These are phyloP conservation scores for Picea sitchensis DNA, from an alignment of 75 land plant species.

Conservation along the genomic window DNA sequence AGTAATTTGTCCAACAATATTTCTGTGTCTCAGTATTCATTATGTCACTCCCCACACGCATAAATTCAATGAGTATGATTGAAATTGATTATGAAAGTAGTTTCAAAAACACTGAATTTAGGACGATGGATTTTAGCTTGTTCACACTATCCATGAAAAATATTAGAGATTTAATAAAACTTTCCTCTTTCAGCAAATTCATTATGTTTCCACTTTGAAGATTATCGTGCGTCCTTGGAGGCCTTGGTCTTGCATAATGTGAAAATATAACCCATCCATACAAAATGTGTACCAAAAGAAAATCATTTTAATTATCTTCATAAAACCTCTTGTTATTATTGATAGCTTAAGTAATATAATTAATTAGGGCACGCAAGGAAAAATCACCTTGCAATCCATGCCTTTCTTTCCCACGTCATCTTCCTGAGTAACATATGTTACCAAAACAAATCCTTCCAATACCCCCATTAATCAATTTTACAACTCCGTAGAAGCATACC, in stretches of 20 bases:
- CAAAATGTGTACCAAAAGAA: slow-evolving; percentile 29
- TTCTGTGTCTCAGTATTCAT: too few species aligned
- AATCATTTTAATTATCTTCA: neutral
- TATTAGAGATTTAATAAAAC: too few species aligned
- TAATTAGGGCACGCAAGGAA: neutral
- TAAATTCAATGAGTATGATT: too few species aligned
- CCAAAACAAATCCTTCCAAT: slow-evolving; percentile 67
- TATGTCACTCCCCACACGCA: too few species aligned
- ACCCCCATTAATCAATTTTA: slow-evolving; percentile 37
- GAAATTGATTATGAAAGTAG: too few species aligned
- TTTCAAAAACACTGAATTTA: too few species aligned
- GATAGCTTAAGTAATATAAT: neutral
- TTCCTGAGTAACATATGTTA: slow-evolving; percentile 45
- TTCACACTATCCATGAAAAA: too few species aligned
- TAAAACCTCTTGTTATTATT: neutral
- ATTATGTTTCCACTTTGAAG: neutral
- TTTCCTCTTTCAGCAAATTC: too few species aligned
- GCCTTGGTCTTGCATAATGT: slow-evolving; percentile 48
- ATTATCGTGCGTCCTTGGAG: slow-evolving; percentile 8
- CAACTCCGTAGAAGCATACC: slow-evolving; percentile 38
- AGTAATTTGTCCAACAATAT: too few species aligned
- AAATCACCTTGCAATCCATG: slow-evolving; percentile 71
- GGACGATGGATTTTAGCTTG: too few species aligned
- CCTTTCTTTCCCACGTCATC: slow-evolving; percentile 52
- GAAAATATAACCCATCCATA: slow-evolving; percentile 64